phyloP scores from a whole-genome alignment of 345 rosid species.

The Nasturtium officinale region DNA sequence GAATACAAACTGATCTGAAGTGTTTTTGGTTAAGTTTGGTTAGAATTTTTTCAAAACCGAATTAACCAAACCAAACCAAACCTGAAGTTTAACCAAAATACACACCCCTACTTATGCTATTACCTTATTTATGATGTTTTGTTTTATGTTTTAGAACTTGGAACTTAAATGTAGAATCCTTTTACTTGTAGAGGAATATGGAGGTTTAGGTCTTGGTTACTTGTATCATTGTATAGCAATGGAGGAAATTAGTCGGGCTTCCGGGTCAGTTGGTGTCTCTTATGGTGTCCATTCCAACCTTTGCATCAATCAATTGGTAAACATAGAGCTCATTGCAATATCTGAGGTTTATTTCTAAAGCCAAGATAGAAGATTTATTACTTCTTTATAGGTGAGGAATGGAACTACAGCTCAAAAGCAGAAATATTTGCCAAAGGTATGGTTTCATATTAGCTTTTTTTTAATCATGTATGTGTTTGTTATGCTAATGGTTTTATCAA shows the following conservation, averaged over 20 bases:
- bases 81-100: no score
- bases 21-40: no score
- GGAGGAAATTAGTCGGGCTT: slow-evolving; percentile 93
- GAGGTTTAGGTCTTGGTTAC: slow-evolving; percentile 97
- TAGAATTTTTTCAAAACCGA: no score
- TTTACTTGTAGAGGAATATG: slow-evolving; percentile 72
- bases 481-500: slow-evolving; percentile 15
- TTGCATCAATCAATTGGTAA: slow-evolving; percentile 95
- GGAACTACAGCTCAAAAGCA: slow-evolving; percentile 76
- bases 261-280: slow-evolving; percentile 87
- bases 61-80: no score
- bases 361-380: slow-evolving; percentile 10
- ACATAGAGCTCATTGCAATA: background rate
- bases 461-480: background rate
- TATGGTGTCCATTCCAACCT: slow-evolving; percentile 96
- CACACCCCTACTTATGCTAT: no score
- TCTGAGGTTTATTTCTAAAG: background rate
- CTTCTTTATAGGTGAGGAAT: slow-evolving; percentile 71
- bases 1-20: no score
- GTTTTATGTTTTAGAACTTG: background rate
- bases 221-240: slow-evolving; percentile 87
- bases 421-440: slow-evolving; percentile 89
- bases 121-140: background rate
- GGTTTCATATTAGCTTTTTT: slow-evolving; percentile 16
- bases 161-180: background rate